Evolutionary conservation across 805 yeast species (phyloP).

Genomic region (Candida silvicultrix): DNA sequence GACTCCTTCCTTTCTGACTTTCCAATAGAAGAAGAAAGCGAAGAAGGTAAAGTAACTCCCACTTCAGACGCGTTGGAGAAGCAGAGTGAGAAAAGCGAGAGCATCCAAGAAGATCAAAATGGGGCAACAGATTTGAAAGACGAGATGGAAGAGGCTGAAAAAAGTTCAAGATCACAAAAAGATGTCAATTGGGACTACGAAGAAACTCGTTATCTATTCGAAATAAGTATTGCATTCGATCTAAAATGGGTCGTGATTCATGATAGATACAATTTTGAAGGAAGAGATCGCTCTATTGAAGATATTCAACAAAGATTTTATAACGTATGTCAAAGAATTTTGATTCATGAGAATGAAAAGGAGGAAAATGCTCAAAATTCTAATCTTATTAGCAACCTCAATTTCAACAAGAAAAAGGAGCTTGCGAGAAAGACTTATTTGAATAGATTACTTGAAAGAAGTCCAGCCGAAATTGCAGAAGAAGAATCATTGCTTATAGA

Average conservation of each 20-base stretch:
- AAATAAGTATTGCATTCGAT: constrained; percentile 48
- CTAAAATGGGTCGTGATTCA: constrained; percentile 59
- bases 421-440: constrained; percentile 74
- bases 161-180: constrained; percentile 21
- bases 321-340: constrained; percentile 50
- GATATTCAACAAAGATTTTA: constrained; percentile 84
- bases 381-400: constrained; percentile 55
- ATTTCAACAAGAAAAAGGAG: constrained; percentile 68
- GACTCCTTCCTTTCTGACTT: constrained; percentile 38
- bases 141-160: background rate
- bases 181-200: constrained; percentile 56
- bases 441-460: constrained; percentile 66
- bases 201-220: constrained; percentile 77
- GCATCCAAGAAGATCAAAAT: constrained; percentile 3
- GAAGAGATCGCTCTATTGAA: constrained; percentile 47
- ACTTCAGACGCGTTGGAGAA: background rate
- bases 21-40: constrained; percentile 2
- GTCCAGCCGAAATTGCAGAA: constrained; percentile 97
- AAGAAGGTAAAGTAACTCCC: background rate
- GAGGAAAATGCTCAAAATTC: constrained; percentile 38
- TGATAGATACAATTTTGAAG: constrained; percentile 43
- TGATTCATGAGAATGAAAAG: constrained; percentile 35
- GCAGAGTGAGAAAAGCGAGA: background rate
- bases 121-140: background rate
- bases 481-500: constrained; percentile 93